A percentile compares a stretch with the other conserved stretches of the same genome.
phyloP scores from a whole-genome alignment of 768 basidiomycete species.

The Baorangia bicolor region DNA sequence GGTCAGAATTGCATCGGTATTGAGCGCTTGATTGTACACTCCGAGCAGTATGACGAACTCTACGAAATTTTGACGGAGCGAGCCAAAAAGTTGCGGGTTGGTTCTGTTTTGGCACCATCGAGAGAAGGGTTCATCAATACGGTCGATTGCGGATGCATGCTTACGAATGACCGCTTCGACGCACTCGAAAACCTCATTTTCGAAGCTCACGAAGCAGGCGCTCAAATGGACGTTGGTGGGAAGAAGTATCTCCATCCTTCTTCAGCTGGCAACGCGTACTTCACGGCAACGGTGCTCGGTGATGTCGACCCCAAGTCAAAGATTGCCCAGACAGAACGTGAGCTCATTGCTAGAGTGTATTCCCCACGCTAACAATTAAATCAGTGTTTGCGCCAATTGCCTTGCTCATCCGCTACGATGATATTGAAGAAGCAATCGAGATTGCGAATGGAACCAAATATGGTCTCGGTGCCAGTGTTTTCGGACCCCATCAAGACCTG shows the following conservation, averaged over 20 bases:
- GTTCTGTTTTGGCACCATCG: conserved; percentile 66
- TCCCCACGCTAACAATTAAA: conserved; percentile 10
- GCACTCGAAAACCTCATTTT: conserved; percentile 67
- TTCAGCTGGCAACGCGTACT: conserved; percentile 75
- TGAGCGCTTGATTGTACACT: conserved; percentile 88
- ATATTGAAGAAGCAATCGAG: conserved; percentile 78
- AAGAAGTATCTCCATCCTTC: conserved; percentile 62
- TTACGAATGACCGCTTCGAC: conserved; percentile 68
- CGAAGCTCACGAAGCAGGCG: conserved; percentile 69
- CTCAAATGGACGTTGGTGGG: conserved; percentile 63
- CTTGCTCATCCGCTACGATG: conserved; percentile 80
- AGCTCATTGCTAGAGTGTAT: conserved; percentile 4
- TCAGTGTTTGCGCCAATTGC: conserved; percentile 93
- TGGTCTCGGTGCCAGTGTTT: conserved; percentile 92
- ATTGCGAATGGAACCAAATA: conserved; percentile 88
- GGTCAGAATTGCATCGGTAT: conserved; percentile 99
- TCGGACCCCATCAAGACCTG: conserved; percentile 78
- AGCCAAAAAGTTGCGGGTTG: conserved; percentile 68
- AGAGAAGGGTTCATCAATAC: conserved; percentile 69
- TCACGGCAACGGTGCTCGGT: conserved; percentile 83
- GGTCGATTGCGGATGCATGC: conserved; percentile 89
- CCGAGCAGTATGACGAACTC: conserved; percentile 73
- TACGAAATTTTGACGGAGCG: conserved; percentile 63
- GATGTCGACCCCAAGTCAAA: conserved; percentile 69
- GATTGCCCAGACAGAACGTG: conserved; percentile 79